These are phyloP conservation scores for Boletus sp. DNA, from an alignment of 768 basidiomycete genomes.

Conservation along the genomic window DNA sequence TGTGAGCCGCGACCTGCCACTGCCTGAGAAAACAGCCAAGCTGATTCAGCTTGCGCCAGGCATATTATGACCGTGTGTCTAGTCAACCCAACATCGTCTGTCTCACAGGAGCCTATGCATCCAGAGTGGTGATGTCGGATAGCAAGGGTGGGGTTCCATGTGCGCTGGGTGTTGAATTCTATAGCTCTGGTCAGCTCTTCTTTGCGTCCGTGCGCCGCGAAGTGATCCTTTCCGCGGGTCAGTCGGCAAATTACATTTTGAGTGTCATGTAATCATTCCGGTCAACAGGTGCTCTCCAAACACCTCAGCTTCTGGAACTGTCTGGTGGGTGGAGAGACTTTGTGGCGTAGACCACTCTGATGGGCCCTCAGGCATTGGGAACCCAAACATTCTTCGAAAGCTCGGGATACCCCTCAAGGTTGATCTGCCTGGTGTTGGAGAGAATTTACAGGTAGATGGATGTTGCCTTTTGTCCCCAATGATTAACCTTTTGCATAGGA, in stretches of 20 bases:
- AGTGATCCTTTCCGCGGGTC: conserved; percentile 20
- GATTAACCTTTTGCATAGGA: conserved; percentile 5
- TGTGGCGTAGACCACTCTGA: background rate
- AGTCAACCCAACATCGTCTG: conserved; percentile 21
- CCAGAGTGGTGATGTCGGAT: conserved; percentile 21
- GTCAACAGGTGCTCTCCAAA: conserved; percentile 26
- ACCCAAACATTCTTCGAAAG: conserved; percentile 4
- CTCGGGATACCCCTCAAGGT: conserved; percentile 26
- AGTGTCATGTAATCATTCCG: background rate
- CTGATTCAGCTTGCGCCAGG: background rate
- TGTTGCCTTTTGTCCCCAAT: background rate
- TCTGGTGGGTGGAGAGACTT: conserved; percentile 16
- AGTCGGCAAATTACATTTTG: background rate
- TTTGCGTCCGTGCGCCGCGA: conserved; percentile 15
- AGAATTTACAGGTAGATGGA: conserved; percentile 30
- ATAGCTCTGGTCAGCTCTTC: conserved; percentile 13
- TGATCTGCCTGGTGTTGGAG: conserved; percentile 35
- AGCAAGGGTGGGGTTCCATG: background rate
- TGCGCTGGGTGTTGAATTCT: conserved; percentile 24
- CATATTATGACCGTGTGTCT: conserved; percentile 18
- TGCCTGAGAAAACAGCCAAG: background rate
- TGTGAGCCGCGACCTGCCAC: background rate
- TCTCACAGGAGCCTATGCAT: conserved; percentile 23
- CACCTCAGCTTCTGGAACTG: conserved; percentile 36
- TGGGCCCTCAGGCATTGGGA: conserved; percentile 8